These are phyloP conservation scores for Saccharomycopsis guyanensis DNA, from an alignment of 805 yeast species.

Conservation along the genomic window DNA sequence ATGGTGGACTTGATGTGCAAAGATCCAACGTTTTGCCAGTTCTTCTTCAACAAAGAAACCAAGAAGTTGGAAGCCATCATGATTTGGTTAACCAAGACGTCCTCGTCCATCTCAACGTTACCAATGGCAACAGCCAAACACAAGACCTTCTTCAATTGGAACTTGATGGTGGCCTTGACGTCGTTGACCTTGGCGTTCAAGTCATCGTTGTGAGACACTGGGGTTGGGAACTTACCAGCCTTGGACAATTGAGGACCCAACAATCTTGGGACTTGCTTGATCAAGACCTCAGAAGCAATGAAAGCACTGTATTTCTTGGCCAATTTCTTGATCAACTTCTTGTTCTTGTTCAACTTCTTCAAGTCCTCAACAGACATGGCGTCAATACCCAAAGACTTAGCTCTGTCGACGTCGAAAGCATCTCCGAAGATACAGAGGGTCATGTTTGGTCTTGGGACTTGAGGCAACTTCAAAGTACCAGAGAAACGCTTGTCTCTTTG, in stretches of 20 bases:
- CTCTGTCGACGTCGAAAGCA: constrained; percentile 99
- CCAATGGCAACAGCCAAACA: constrained; percentile 99
- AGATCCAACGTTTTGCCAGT: constrained; percentile 99
- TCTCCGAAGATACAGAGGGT: constrained; percentile 99
- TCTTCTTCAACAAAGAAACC: constrained; percentile 98
- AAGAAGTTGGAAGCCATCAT: constrained; percentile 97
- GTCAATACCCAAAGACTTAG: constrained; percentile 97
- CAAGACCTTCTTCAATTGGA: constrained; percentile 99
- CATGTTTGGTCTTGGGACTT: constrained; percentile 99
- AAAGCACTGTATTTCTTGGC: constrained; percentile 99
- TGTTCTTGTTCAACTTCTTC: constrained; percentile 99
- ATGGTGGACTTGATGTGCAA: constrained; percentile 97
- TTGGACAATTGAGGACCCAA: constrained; percentile 99
- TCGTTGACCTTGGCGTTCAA: constrained; percentile 92
- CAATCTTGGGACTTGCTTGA: constrained; percentile 99
- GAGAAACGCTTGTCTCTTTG: constrained; percentile 99
- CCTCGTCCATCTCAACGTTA: constrained; percentile 99
- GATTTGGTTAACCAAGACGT: constrained; percentile 91
- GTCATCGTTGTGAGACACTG: constrained; percentile 99
- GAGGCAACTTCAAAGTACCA: constrained; percentile 96
- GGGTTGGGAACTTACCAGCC: constrained; percentile 99
- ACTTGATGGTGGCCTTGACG: constrained; percentile 98
- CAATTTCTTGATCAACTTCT: constrained; percentile 98
- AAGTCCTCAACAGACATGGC: constrained; percentile 99
- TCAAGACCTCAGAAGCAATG: constrained; percentile 98